phyloP scores from a whole-genome alignment of 306 rosid genomes.

The Trifolium repens region DNA sequence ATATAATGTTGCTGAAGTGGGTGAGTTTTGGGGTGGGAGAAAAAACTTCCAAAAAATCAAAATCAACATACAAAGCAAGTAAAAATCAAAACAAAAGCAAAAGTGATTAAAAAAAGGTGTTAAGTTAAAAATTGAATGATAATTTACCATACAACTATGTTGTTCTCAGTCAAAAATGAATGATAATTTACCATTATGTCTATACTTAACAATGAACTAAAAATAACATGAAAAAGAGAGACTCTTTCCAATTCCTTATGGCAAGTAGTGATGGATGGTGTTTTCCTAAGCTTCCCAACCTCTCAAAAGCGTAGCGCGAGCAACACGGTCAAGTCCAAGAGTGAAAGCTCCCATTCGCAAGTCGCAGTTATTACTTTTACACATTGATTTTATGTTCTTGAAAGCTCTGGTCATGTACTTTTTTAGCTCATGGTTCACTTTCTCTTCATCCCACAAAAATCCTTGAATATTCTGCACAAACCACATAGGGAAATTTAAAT shows the following conservation, averaged over 20 bases:
- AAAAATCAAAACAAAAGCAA: neutral
- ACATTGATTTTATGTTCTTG: slow-evolving; percentile 61
- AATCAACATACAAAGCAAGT: neutral
- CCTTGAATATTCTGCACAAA: slow-evolving; percentile 73
- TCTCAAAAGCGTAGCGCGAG: slow-evolving; percentile 66
- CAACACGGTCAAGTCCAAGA: slow-evolving; percentile 69
- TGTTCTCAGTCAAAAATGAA: neutral
- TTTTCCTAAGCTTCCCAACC: slow-evolving; percentile 66
- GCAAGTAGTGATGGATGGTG: neutral
- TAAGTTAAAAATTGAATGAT: neutral
- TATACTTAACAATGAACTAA: neutral
- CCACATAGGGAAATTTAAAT: neutral
- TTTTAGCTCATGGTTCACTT: slow-evolving; percentile 62
- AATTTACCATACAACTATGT: neutral
- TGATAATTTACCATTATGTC: neutral
- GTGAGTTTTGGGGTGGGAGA: too few relatives aligned
- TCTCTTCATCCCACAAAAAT: slow-evolving; percentile 75
- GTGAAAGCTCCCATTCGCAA: slow-evolving; percentile 77
- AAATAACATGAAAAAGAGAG: neutral
- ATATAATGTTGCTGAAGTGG: too few relatives aligned
- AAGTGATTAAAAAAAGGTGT: neutral
- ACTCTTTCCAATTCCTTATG: neutral
- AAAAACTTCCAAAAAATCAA: neutral
- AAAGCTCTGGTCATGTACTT: slow-evolving; percentile 65
- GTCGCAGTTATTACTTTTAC: slow-evolving; percentile 60